Evolutionary conservation across 352 stramenopile species (phyloP).

Genomic region (Phytophthora brassicae): DNA sequence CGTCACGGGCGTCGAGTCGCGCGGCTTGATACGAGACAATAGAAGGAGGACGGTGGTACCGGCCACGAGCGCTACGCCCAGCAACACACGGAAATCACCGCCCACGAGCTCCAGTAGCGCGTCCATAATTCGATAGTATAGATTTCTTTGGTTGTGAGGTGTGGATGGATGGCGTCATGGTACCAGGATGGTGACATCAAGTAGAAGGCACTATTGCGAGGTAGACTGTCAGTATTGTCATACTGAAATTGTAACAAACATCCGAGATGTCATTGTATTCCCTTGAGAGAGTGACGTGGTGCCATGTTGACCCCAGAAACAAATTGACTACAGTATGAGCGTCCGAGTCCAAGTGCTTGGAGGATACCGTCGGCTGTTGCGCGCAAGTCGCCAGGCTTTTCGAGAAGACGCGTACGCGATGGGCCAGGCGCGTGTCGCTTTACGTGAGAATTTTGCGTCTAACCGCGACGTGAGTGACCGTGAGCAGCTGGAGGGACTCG

Average conservation of each 20-base stretch:
- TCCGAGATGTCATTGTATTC: neutral
- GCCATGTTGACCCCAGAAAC: too few relatives aligned
- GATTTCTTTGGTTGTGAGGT: too few relatives aligned
- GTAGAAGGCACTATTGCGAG: neutral
- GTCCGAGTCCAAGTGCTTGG: slow-evolving; percentile 61
- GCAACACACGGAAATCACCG: slow-evolving; percentile 48
- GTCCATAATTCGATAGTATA: slow-evolving; percentile 46
- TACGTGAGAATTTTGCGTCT: slow-evolving; percentile 70
- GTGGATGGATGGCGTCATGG: slow-evolving; percentile 34
- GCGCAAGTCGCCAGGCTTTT: slow-evolving; percentile 74
- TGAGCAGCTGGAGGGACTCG: slow-evolving; percentile 52
- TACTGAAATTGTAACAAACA: too few relatives aligned
- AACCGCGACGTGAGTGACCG: slow-evolving; percentile 64
- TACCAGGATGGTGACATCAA: slow-evolving; percentile 14
- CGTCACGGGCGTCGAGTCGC: slow-evolving; percentile 44
- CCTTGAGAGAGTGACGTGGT: neutral
- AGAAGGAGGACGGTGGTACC: slow-evolving; percentile 49
- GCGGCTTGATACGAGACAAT: slow-evolving; percentile 46
- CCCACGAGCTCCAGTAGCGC: slow-evolving; percentile 39
- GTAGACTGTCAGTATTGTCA: too few relatives aligned
- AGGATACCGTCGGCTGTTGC: slow-evolving; percentile 77
- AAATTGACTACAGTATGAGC: slow-evolving; percentile 49
- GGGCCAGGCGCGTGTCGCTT: slow-evolving; percentile 49
- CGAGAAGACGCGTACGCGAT: slow-evolving; percentile 67
- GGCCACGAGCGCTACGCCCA: slow-evolving; percentile 50